phyloP scores from a whole-genome alignment of 371 early-diverging fungal species.

The Rhizopus sp. region DNA sequence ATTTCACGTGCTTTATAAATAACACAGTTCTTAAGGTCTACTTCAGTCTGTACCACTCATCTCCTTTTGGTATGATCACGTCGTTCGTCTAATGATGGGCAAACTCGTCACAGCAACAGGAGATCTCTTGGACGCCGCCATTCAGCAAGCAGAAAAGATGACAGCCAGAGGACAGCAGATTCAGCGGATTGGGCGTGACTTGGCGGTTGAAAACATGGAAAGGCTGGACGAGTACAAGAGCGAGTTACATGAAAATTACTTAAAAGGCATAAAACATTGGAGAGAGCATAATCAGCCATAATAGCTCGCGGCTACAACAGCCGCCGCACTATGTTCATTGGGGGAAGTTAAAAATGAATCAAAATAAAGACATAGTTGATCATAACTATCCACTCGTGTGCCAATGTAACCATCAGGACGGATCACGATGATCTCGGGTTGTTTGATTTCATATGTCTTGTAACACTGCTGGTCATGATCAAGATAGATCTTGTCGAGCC shows the following conservation, averaged over 20 bases:
- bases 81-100: conserved; percentile 58
- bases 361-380: conserved; percentile 29
- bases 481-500: conserved; percentile 35
- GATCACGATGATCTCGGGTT: conserved; percentile 34
- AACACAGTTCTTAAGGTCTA: conserved; percentile 25
- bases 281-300: conserved; percentile 16
- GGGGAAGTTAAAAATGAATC: conserved; percentile 34
- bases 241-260: conserved; percentile 45
- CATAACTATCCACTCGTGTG: conserved; percentile 24
- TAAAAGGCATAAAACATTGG: conserved; percentile 43
- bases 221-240: conserved; percentile 44
- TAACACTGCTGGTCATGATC: conserved; percentile 48
- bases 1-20: background rate
- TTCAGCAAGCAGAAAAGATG: conserved; percentile 44
- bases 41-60: conserved; percentile 63
- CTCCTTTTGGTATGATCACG: conserved; percentile 65
- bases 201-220: conserved; percentile 46
- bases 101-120: conserved; percentile 55
- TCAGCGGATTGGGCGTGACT: conserved; percentile 37
- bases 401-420: conserved; percentile 47
- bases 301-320: conserved; percentile 38
- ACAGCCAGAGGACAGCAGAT: conserved; percentile 38
- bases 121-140: conserved; percentile 55
- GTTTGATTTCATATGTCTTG: conserved; percentile 24
- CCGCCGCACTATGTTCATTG: conserved; percentile 35